phyloP scores from a whole-genome alignment of 768 basidiomycete genomes.

The Baorangia bicolor region DNA sequence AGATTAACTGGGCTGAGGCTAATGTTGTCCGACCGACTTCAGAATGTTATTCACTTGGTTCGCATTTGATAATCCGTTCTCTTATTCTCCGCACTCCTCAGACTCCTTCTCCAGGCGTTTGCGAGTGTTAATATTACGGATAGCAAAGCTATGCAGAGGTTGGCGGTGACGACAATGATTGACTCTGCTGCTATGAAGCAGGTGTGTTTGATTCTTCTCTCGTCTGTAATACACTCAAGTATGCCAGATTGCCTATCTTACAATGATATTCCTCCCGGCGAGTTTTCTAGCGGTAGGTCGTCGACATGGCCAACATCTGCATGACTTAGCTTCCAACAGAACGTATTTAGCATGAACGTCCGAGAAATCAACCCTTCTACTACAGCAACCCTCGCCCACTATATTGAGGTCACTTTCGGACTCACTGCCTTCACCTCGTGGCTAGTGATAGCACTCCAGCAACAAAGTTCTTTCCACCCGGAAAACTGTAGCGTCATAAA shows the following conservation, averaged over 20 bases:
- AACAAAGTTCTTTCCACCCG: constrained; percentile 17
- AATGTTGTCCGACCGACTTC: constrained; percentile 34
- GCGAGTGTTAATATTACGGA: constrained; percentile 56
- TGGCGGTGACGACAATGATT: constrained; percentile 45
- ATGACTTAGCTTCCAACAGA: constrained; percentile 25
- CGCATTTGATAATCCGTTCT: background rate
- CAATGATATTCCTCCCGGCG: constrained; percentile 61
- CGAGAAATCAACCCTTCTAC: constrained; percentile 29
- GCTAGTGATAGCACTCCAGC: constrained; percentile 54
- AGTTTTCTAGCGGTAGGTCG: constrained; percentile 38
- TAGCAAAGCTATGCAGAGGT: constrained; percentile 46
- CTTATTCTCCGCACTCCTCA: background rate
- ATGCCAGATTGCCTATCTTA: constrained; percentile 45
- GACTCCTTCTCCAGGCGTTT: constrained; percentile 44
- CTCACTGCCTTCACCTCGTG: constrained; percentile 55
- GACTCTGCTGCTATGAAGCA: constrained; percentile 44
- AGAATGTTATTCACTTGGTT: constrained; percentile 37
- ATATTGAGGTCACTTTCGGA: constrained; percentile 41
- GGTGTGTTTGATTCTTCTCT: constrained; percentile 7
- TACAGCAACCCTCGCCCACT: constrained; percentile 34
- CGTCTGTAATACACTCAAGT: constrained; percentile 7
- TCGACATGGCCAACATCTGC: background rate
- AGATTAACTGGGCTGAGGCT: constrained; percentile 39
- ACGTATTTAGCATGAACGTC: constrained; percentile 33
- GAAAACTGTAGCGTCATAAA: background rate